Base-by-base conservation (phyloP, 768 basidiomycete genomes). In the Mycena indigotica region DNA sequence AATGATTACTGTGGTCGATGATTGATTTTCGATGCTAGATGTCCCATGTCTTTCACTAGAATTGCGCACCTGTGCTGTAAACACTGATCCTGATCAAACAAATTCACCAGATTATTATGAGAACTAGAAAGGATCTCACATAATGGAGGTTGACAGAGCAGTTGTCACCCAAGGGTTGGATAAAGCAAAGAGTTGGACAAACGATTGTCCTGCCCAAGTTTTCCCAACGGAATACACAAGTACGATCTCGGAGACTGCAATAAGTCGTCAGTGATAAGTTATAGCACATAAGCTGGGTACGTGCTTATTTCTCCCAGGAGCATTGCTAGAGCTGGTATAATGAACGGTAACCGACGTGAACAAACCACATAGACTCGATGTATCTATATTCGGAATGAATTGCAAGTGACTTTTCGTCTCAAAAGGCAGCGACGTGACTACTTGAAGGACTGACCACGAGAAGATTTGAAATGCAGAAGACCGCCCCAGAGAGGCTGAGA, bases 281-380 rank as follows among this genome's bases (percentile, higher is more conserved):
- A n/a, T n/a, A n/a, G n/a, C n/a, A n/a, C n/a, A n/a, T n/a, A n/a
- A n/a, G n/a, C n/a, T n/a, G n/a, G n/a, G n/a, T n/a, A n/a, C n/a
- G n/a, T n/a, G n/a, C n/a, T n/a, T n/a, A n/a, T n/a, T n/a, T n/a
- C n/a, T n/a, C n/a, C n/a, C n/a, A n/a, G n/a, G n/a, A n/a, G n/a
- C n/a, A n/a, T n/a, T n/a, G n/a, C n/a, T n/a, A n/a, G n/a, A n/a
- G n/a, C n/a, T n/a, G 40, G 4, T 21, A 49, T 4, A 15, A 49
- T n/a, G 25, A 46, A 2, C 21, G 5, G 17, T 21, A 29, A 41
- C 21, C 24, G 29, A 19, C 39, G 30, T 10, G 45, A 32, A 17
- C 19, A 49, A 17, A 55, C 49, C 45, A 55, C 54, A 49, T 55
- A 55, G 6, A 55, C 38, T 39, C 54, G 45, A 28, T 55, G 29